Conservation (phyloP, 257 asterid genomes). For the Nicotiana attenuata region DNA sequence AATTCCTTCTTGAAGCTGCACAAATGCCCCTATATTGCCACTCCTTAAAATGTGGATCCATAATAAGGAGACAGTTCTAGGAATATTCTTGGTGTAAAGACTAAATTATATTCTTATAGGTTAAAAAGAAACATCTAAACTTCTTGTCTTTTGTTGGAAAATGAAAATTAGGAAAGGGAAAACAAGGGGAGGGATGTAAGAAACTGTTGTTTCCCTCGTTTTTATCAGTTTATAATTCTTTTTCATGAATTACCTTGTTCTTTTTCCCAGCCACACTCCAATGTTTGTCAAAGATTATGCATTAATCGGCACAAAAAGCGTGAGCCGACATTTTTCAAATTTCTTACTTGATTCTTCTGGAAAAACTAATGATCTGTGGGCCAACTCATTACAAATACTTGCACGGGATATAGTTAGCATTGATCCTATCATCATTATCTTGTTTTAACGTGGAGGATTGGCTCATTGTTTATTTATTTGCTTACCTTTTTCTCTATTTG, state of each 20-base stretch:
- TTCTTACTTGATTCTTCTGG: not conserved
- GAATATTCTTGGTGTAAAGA: not conserved
- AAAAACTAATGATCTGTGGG: not conserved
- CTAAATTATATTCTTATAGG: not conserved
- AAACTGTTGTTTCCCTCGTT: not conserved
- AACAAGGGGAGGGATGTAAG: not conserved
- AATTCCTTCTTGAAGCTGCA: not conserved
- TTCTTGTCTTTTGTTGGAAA: not conserved
- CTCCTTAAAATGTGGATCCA: not conserved
- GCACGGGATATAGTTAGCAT: not conserved
- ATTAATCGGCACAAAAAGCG: not conserved
- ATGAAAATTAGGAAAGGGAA: not conserved
- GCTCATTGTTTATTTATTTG: not conserved
- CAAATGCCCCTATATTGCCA: not conserved
- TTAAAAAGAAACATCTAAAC: not conserved
- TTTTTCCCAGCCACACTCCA: not conserved
- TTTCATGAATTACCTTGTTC: not conserved
- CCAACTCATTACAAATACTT: not conserved
- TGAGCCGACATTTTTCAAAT: not conserved
- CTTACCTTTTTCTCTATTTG: not conserved
- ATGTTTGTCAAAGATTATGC: not conserved
- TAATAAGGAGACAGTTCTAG: not conserved
- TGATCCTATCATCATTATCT: not conserved
- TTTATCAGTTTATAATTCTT: not conserved
- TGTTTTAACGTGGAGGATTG: not conserved